Evolutionary conservation across 1,284 basidiomycete genomes (phyloP).

Genomic region (Moesziomyces globuligerus): DNA sequence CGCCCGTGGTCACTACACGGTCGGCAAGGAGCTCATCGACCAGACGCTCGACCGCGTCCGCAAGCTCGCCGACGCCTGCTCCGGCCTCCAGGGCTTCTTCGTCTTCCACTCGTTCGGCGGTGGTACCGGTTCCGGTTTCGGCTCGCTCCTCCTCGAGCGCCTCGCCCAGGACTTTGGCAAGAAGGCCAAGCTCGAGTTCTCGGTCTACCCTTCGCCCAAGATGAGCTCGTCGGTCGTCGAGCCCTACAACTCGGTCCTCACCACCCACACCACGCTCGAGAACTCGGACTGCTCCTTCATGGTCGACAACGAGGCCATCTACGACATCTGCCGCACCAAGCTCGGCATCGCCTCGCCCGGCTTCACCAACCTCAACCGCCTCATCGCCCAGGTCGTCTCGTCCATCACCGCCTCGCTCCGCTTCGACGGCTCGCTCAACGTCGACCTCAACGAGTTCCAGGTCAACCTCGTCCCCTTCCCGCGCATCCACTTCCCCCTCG

Average conservation of each 20-base stretch:
- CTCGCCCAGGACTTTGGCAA: constrained; percentile 98
- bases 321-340: constrained; percentile 98
- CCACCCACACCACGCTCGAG: constrained; percentile 98
- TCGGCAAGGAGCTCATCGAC: constrained; percentile 86
- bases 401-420: constrained; percentile 96
- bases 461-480: constrained; percentile 86
- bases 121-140: constrained; percentile 99
- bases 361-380: constrained; percentile 92
- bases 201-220: constrained; percentile 81
- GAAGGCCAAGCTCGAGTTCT: constrained; percentile 99
- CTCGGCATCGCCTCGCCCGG: constrained; percentile 86
- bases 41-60: constrained; percentile 94
- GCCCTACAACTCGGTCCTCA: constrained; percentile 98
- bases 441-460: constrained; percentile 98
- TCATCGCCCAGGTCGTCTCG: constrained; percentile 94
- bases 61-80: constrained; percentile 95
- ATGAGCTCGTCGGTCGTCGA: constrained; percentile 97
- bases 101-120: constrained; percentile 99
- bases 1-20: constrained; percentile 83
- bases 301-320: constrained; percentile 74
- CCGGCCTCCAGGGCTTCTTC: constrained; percentile 98
- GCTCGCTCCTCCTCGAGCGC: constrained; percentile 93
- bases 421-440: constrained; percentile 97
- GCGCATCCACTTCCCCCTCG: constrained; percentile 97
- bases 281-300: constrained; percentile 91